Percentiles rank a stretch among this genome's conserved stretches.
Conservation (phyloP, 1,139 yeast genomes). For the Entelexis sorbosivorans region DNA sequence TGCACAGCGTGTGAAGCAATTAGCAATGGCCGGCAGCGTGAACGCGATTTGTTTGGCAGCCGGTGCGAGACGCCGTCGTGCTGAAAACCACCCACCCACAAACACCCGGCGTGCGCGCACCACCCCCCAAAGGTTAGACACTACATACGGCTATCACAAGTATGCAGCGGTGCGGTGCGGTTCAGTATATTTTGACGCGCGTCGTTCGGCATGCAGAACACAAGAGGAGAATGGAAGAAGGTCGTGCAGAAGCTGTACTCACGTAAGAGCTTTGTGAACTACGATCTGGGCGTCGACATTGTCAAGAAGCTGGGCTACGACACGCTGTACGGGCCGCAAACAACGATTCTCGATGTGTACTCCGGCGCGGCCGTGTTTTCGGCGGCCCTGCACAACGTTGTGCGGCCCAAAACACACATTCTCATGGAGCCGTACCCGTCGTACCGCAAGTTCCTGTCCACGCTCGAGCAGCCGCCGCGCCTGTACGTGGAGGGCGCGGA, state of each 20-base stretch:
- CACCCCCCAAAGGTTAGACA: no score
- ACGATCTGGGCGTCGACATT: slow-evolving; percentile 18
- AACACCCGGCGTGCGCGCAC: no score
- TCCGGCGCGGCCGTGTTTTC: slow-evolving; percentile 42
- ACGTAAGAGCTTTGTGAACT: slow-evolving; percentile 21
- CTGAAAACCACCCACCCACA: no score
- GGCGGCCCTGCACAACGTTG: slow-evolving; percentile 42
- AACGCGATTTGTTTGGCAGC: no score
- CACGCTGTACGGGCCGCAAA: slow-evolving; percentile 24
- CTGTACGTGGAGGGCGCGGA: slow-evolving; percentile 27
- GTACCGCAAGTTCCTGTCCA: slow-evolving; percentile 27
- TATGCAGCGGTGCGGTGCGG: no score
- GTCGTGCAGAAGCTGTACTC: slow-evolving; percentile 22
- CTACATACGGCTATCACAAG: no score
- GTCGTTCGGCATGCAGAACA: slow-evolving; percentile 20
- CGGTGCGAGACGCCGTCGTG: no score
- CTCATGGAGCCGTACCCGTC: slow-evolving; percentile 44
- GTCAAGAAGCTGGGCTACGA: slow-evolving; percentile 21
- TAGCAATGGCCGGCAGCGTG: no score
- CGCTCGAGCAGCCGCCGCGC: slow-evolving; percentile 18
- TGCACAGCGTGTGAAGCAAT: no score
- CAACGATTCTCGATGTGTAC: slow-evolving; percentile 57
- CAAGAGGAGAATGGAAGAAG: slow-evolving; percentile 21
- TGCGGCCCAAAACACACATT: slow-evolving; percentile 51
- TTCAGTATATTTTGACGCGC: no score